Conservation (phyloP, 306 rosid genomes). For the Cyamopsis tetragonoloba region DNA sequence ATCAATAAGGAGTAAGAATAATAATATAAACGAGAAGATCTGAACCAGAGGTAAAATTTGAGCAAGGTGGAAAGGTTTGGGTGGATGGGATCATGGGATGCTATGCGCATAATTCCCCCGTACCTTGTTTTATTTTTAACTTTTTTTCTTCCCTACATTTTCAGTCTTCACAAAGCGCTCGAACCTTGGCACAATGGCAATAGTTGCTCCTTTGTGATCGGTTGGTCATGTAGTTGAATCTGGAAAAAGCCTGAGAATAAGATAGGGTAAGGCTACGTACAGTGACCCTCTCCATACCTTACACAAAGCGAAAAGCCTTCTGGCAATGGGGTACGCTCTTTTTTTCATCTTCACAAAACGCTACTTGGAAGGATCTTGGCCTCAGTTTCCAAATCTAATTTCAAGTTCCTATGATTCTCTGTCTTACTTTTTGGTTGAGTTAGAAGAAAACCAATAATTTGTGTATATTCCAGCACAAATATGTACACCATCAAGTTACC, state of each 20-base stretch:
- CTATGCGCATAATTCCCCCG: neutral
- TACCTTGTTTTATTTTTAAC: conserved; percentile 4
- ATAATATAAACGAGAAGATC: neutral
- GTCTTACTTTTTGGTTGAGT: neutral
- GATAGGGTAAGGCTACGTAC: too few species aligned
- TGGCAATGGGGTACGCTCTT: too few species aligned
- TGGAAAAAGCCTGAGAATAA: too few species aligned
- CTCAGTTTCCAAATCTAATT: neutral
- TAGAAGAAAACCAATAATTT: neutral
- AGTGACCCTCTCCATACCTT: too few species aligned
- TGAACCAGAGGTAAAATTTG: neutral
- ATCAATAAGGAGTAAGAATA: neutral
- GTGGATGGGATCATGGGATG: neutral
- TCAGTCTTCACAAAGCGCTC: neutral
- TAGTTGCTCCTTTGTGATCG: too few species aligned
- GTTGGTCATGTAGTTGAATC: too few species aligned
- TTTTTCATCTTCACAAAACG: too few species aligned
- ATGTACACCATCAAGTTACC: neutral
- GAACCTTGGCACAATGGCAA: too few species aligned
- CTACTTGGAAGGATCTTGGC: neutral
- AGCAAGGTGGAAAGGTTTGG: neutral
- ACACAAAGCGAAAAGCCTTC: too few species aligned
- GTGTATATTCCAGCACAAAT: neutral
- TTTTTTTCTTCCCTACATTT: conserved; percentile 3
- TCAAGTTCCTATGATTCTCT: neutral